phyloP scores from a whole-genome alignment of 1,139 yeast genomes.

The Spencermartinsiella ligniputridi region DNA sequence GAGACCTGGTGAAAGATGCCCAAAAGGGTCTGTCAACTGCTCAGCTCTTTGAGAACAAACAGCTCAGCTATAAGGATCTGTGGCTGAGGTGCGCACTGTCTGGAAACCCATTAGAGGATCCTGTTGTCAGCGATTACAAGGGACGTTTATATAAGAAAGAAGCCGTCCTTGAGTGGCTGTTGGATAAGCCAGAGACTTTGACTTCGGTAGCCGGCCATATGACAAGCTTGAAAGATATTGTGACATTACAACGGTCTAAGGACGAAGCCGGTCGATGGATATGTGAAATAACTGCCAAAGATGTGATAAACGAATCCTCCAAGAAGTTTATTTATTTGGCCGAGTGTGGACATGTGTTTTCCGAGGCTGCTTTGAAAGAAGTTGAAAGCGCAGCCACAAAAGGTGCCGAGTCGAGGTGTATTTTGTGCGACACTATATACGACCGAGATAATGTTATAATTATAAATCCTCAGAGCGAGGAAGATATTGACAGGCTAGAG shows the following conservation, averaged over 20 bases:
- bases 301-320: slow-evolving; percentile 32
- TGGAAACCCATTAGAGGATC: slow-evolving; percentile 38
- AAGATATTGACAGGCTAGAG: slow-evolving; percentile 30
- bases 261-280: slow-evolving; percentile 35
- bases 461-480: slow-evolving; percentile 35
- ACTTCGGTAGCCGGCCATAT: slow-evolving; percentile 43
- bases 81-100: slow-evolving; percentile 47
- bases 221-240: slow-evolving; percentile 46
- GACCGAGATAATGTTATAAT: slow-evolving; percentile 35
- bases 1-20: slow-evolving; percentile 36
- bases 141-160: slow-evolving; percentile 74
- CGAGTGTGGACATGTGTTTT: slow-evolving; percentile 53
- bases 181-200: background rate
- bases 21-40: slow-evolving; percentile 25
- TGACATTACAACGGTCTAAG: slow-evolving; percentile 38
- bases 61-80: slow-evolving; percentile 26
- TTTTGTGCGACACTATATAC: slow-evolving; percentile 38
- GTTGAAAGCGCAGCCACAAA: background rate
- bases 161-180: slow-evolving; percentile 52
- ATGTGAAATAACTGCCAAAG: slow-evolving; percentile 51
- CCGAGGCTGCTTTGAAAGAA: slow-evolving; percentile 39
- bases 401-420: slow-evolving; percentile 34
- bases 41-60: slow-evolving; percentile 24
- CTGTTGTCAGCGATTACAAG: slow-evolving; percentile 65
- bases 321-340: slow-evolving; percentile 44